Percentiles rank a stretch among this genome's conserved stretches.
Evolutionary conservation across 331 rosid species (phyloP).

Genomic region (Acacia concinna): DNA sequence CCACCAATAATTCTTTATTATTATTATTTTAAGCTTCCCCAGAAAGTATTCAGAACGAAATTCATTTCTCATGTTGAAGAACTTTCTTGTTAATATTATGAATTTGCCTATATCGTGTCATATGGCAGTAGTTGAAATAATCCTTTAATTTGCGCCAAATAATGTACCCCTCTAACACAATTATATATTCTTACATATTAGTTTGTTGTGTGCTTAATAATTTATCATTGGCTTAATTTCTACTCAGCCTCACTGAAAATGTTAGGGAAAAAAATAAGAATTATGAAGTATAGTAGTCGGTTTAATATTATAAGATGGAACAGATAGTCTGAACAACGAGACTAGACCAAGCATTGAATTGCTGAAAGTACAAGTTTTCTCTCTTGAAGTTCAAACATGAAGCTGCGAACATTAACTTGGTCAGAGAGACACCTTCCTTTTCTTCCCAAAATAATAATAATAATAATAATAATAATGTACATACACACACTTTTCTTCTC

Average conservation of each 20-base stretch:
- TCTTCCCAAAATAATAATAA: neutral
- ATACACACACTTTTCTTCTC: neutral
- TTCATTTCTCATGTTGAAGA: constrained; percentile 31
- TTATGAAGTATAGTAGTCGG: no score
- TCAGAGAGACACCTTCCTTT: neutral
- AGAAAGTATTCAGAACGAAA: neutral
- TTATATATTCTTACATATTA: neutral
- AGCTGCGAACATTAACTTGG: neutral
- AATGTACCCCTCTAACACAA: neutral
- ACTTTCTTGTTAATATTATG: constrained; percentile 30
- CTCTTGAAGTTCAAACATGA: neutral
- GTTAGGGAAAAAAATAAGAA: neutral
- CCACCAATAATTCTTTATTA: neutral
- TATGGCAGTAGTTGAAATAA: constrained; percentile 22
- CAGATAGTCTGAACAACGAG: constrained; percentile 30
- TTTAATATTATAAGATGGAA: neutral
- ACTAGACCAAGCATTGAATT: constrained; percentile 12
- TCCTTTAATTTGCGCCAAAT: neutral
- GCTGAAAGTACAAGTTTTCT: neutral
- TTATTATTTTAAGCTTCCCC: neutral
- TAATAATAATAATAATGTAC: neutral
- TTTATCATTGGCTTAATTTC: constrained; percentile 9
- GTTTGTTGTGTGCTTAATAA: neutral
- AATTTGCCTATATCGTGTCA: neutral
- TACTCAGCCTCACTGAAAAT: neutral